Percentiles rank a stretch among this genome's conserved stretches.
Evolutionary conservation across 73 alveolate species (phyloP).

Genomic region (Blepharisma japonicum): DNA sequence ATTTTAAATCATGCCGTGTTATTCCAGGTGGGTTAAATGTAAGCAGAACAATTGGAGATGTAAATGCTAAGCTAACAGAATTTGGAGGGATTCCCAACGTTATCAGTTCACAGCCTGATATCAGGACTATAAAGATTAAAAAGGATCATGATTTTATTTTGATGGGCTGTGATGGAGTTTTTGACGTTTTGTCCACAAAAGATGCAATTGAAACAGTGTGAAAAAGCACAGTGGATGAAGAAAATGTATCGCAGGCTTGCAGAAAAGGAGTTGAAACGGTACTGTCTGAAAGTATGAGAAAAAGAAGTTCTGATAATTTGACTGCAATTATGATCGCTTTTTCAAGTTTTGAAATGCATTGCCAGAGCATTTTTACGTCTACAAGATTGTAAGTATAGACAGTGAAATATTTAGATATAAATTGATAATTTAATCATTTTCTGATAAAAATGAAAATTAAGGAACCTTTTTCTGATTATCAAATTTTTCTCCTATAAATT

Average conservation of each 20-base stretch:
- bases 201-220: conserved; percentile 83
- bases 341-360: neutral
- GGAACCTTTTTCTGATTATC: too few relatives aligned
- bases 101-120: conserved; percentile 90
- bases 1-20: conserved; percentile 69
- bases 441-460: too few relatives aligned
- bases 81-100: conserved; percentile 97
- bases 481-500: too few relatives aligned
- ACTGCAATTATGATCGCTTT: neutral
- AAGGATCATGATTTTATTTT: conserved; percentile 65
- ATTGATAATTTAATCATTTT: too few relatives aligned
- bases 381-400: too few relatives aligned
- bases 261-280: conserved; percentile 13
- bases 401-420: too few relatives aligned
- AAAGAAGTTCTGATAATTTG: neutral
- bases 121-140: conserved; percentile 73
- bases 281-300: neutral
- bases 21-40: conserved; percentile 97
- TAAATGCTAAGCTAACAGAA: conserved; percentile 86
- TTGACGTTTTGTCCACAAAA: conserved; percentile 85
- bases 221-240: neutral
- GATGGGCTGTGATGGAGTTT: conserved; percentile 90
- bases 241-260: neutral
- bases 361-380: too few relatives aligned
- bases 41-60: conserved; percentile 94